phyloP scores from a whole-genome alignment of 176 grass and related monocot genomes.

The maize (Zea mays) region DNA sequence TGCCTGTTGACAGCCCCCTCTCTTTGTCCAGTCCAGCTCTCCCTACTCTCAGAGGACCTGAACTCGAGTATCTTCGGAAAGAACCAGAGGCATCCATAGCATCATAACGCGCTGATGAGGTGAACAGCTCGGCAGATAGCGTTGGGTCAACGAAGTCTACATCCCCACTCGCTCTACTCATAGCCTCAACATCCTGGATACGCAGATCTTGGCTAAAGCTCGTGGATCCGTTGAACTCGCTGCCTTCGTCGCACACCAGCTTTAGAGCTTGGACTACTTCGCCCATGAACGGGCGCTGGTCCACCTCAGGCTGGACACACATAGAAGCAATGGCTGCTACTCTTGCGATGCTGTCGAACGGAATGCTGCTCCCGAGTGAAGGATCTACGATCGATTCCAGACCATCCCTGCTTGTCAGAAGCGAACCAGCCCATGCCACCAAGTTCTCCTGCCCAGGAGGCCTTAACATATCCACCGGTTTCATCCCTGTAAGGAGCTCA shows the following conservation, averaged over 20 bases:
- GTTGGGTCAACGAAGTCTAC: conserved; percentile 34
- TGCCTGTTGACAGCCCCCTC: conserved; percentile 67
- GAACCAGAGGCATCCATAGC: conserved; percentile 72
- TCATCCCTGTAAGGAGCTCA: conserved; percentile 89
- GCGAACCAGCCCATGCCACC: conserved; percentile 79
- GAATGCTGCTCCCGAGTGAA: conserved; percentile 59
- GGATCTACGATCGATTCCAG: conserved; percentile 76
- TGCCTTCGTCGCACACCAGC: conserved; percentile 76
- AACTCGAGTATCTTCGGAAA: conserved; percentile 79
- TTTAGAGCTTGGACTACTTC: conserved; percentile 96
- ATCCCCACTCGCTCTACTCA: conserved; percentile 49
- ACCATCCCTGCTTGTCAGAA: conserved; percentile 70
- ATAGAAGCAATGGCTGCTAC: conserved; percentile 97
- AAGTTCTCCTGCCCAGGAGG: conserved; percentile 91
- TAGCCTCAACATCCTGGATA: conserved; percentile 42
- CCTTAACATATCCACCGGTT: conserved; percentile 90
- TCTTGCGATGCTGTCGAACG: conserved; percentile 72
- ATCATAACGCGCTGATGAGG: conserved; percentile 62
- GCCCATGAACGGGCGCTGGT: conserved; percentile 95
- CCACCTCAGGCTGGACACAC: conserved; percentile 98
- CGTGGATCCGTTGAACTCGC: conserved; percentile 55
- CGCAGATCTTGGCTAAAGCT: conserved; percentile 56
- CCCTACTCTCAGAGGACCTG: conserved; percentile 61
- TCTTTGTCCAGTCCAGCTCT: conserved; percentile 33
- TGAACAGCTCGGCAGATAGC: conserved; percentile 47